Conservation (phyloP, 768 basidiomycete genomes). For the Boletus edulis region DNA sequence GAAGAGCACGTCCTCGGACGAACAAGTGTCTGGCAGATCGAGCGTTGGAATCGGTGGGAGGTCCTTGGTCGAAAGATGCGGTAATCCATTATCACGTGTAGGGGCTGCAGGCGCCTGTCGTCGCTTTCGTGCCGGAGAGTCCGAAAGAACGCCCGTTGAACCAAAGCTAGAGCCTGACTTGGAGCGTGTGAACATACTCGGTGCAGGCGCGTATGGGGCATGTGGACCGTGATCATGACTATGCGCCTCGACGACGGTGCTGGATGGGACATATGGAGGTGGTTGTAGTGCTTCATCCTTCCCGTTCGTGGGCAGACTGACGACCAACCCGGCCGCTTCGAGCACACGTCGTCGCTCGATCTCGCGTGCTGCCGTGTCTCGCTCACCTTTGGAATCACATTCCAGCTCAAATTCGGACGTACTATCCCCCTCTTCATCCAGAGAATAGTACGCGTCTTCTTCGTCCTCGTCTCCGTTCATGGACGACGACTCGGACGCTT, state of each 20-base stretch:
- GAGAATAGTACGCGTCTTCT: slow-evolving; percentile 33
- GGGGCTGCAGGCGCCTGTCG: slow-evolving; percentile 28
- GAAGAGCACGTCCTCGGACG: neutral
- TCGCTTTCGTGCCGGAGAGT: slow-evolving; percentile 22
- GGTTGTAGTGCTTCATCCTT: neutral
- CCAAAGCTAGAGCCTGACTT: slow-evolving; percentile 15
- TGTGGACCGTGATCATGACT: neutral
- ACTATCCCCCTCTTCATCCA: slow-evolving; percentile 29
- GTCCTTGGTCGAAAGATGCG: slow-evolving; percentile 39
- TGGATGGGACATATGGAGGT: slow-evolving; percentile 27
- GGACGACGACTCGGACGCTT: slow-evolving; percentile 7
- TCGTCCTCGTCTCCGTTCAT: slow-evolving; percentile 31
- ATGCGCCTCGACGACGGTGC: neutral
- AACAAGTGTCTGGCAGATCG: slow-evolving; percentile 22
- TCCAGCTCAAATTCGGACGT: slow-evolving; percentile 6
- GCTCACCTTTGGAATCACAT: slow-evolving; percentile 26
- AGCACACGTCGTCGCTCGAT: slow-evolving; percentile 78
- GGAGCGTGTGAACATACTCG: neutral
- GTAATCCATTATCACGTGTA: slow-evolving; percentile 5
- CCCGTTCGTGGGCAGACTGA: slow-evolving; percentile 39
- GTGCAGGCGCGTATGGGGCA: neutral
- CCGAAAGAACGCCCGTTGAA: slow-evolving; percentile 42
- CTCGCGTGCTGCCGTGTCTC: slow-evolving; percentile 58
- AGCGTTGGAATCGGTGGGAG: slow-evolving; percentile 52
- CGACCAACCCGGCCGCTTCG: slow-evolving; percentile 84